phyloP scores from a whole-genome alignment of 2,329 filamentous ascomycete genomes.

The Fusarium verticillioides region DNA sequence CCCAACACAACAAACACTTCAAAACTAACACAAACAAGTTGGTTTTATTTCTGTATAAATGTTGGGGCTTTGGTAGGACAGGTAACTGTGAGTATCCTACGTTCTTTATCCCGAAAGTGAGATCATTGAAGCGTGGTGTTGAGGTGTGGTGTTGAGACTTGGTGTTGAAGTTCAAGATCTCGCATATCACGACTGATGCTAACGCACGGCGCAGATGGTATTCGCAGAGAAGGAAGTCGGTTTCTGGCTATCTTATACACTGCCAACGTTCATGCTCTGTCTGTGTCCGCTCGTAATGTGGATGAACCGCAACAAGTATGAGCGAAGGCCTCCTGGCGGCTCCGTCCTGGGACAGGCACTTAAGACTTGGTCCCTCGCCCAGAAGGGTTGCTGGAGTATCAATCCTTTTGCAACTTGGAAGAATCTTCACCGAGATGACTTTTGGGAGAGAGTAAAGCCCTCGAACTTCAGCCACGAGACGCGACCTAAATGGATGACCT shows the following conservation, averaged over 20 bases:
- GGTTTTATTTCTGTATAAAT: conserved; percentile 80
- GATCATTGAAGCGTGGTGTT: neutral
- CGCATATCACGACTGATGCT: neutral
- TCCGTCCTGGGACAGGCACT: conserved; percentile 75
- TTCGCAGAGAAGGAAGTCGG: conserved; percentile 81
- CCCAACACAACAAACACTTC: too few relatives aligned
- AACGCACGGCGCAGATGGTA: conserved; percentile 56
- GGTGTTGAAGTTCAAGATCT: neutral
- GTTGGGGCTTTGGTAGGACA: conserved; percentile 72
- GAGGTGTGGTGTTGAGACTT: neutral
- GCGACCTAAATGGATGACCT: conserved; percentile 78
- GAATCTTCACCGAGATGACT: conserved; percentile 64
- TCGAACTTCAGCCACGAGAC: conserved; percentile 65
- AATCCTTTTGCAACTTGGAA: conserved; percentile 71
- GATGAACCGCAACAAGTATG: conserved; percentile 69
- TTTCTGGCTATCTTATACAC: conserved; percentile 76
- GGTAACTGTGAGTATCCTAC: conserved; percentile 57
- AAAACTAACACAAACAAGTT: conserved; percentile 55
- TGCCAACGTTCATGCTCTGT: conserved; percentile 74
- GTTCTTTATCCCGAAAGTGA: neutral
- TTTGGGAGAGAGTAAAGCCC: conserved; percentile 78
- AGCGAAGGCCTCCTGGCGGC: conserved; percentile 68
- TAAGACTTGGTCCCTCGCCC: conserved; percentile 68
- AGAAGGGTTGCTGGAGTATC: conserved; percentile 75
- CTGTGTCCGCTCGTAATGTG: conserved; percentile 71